Evolutionary conservation across 306 rosid species (phyloP).

Genomic region (Leucaena leucocephala): DNA sequence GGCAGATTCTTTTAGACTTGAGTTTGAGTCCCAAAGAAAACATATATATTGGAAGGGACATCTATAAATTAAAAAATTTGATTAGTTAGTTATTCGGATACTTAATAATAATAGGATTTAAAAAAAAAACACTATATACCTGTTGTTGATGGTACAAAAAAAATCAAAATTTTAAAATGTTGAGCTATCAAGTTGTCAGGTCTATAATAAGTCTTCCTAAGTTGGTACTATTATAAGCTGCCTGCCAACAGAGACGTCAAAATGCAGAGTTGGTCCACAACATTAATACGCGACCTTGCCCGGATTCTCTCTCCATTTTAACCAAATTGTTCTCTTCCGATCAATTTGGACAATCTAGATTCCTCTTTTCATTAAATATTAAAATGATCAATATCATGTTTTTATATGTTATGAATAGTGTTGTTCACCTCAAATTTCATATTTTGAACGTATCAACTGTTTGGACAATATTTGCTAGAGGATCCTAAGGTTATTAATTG

Average conservation of each 20-base stretch:
- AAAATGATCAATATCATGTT: background rate
- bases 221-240: background rate
- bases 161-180: background rate
- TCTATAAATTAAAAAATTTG: too few species aligned
- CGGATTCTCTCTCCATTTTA: background rate
- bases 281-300: background rate
- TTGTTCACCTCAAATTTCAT: background rate
- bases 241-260: background rate
- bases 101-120: too few species aligned
- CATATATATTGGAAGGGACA: too few species aligned
- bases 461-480: too few species aligned
- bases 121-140: too few species aligned
- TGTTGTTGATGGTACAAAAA: too few species aligned
- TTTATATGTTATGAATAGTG: background rate
- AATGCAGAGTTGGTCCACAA: conserved; percentile 20
- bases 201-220: background rate
- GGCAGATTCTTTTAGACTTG: too few species aligned
- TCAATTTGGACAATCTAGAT: background rate
- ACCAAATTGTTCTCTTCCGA: background rate
- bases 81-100: too few species aligned
- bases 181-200: background rate
- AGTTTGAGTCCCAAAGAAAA: too few species aligned
- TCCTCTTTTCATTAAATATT: background rate
- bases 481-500: background rate
- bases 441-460: too few species aligned